A percentile compares a stretch with the other conserved stretches of the same genome.
phyloP scores from a whole-genome alignment of 2,329 filamentous ascomycete species.

The Aspergillus quadrilineatus region DNA sequence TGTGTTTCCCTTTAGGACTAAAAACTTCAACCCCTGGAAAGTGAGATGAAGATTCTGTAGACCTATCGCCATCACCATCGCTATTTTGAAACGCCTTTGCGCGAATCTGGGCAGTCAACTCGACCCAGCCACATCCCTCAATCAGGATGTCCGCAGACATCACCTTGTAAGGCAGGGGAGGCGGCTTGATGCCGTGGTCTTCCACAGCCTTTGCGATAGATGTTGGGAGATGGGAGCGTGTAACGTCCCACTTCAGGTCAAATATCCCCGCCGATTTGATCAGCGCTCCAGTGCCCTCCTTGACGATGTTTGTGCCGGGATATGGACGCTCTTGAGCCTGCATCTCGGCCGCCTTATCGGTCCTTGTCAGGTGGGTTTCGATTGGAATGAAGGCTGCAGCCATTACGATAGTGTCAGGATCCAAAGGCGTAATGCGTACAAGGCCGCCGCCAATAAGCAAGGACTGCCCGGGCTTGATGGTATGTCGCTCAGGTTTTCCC shows the following conservation, averaged over 20 bases:
- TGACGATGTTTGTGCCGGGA: constrained; percentile 63
- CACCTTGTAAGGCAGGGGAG: constrained; percentile 70
- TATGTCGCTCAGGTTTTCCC: constrained; percentile 68
- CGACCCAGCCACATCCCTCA: constrained; percentile 91
- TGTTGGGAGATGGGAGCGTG: constrained; percentile 71
- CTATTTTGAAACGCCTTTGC: constrained; percentile 41
- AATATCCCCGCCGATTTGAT: constrained; percentile 74
- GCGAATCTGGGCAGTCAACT: constrained; percentile 79
- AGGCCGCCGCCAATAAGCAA: constrained; percentile 82
- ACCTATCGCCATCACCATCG: constrained; percentile 2
- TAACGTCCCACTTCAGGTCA: constrained; percentile 77
- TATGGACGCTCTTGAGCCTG: constrained; percentile 64
- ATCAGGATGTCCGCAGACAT: constrained; percentile 81
- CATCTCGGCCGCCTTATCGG: constrained; percentile 73
- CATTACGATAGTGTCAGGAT: constrained; percentile 65
- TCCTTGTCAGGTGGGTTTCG: constrained; percentile 71
- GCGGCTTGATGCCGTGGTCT: constrained; percentile 58
- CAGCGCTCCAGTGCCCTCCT: constrained; percentile 56
- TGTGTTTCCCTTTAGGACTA: constrained; percentile 77
- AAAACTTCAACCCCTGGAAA: constrained; percentile 73
- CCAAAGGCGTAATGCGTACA: constrained; percentile 78
- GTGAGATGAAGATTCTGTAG: constrained; percentile 38
- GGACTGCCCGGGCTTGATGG: constrained; percentile 73
- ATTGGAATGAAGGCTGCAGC: constrained; percentile 86
- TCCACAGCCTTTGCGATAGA: constrained; percentile 64